Conservation (phyloP, 257 asterid species). For the Cordia subcordata region DNA sequence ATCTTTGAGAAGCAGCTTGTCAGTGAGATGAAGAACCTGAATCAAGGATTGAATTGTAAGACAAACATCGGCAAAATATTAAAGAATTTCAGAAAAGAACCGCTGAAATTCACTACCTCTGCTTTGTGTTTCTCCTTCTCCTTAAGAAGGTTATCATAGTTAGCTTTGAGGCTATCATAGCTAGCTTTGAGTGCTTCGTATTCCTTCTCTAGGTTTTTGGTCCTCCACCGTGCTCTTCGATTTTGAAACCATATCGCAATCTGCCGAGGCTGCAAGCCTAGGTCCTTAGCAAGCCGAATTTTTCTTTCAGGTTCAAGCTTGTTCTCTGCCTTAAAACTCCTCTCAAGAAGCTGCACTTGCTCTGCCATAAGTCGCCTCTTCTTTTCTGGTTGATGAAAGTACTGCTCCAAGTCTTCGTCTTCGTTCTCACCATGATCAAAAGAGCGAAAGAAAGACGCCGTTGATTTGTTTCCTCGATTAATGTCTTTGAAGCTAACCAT, state of each 20-base stretch:
- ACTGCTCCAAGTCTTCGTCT: conserved; percentile 55
- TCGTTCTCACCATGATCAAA: conserved; percentile 52
- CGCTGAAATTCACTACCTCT: conserved; percentile 34
- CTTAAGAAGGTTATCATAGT: conserved; percentile 51
- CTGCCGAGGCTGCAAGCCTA: conserved; percentile 67
- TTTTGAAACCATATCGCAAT: conserved; percentile 85
- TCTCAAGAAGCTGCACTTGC: conserved; percentile 75
- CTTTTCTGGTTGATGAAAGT: conserved; percentile 56
- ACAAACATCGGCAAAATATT: no score
- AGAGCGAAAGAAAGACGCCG: conserved; percentile 27
- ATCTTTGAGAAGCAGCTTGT: conserved; percentile 29
- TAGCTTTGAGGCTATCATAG: conserved; percentile 41
- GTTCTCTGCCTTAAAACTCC: conserved; percentile 56
- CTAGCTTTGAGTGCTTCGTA: conserved; percentile 44
- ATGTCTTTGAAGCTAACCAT: conserved; percentile 57
- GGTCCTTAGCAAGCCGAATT: conserved; percentile 73
- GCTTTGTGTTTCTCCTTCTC: conserved; percentile 60
- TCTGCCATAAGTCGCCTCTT: conserved; percentile 71
- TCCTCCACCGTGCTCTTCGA: conserved; percentile 78
- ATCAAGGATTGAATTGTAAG: conserved; percentile 5
- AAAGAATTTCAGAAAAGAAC: background rate
- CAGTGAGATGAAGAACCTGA: conserved; percentile 53
- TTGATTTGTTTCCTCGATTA: conserved; percentile 25
- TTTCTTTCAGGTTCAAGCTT: conserved; percentile 79
- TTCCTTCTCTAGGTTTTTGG: conserved; percentile 67